These are phyloP conservation scores for Pseudogymnoascus sp. DNA, from an alignment of 2,329 filamentous ascomycete genomes.

Conservation along the genomic window DNA sequence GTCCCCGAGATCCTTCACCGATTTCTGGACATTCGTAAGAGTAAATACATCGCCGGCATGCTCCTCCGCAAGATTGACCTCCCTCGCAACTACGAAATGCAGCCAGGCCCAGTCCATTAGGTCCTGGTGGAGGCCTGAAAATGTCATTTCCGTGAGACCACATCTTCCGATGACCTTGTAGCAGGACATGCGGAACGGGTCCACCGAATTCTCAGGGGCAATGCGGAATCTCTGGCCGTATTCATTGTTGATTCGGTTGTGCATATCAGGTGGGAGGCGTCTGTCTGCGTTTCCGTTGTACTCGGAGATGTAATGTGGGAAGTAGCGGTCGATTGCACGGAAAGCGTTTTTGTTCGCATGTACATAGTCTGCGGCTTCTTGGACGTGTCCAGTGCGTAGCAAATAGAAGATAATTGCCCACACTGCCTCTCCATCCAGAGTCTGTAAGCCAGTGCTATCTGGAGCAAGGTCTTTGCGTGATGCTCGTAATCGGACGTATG, in stretches of 20 bases:
- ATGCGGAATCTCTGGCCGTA: constrained; percentile 79
- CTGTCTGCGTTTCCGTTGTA: constrained; percentile 72
- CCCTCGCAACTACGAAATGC: constrained; percentile 60
- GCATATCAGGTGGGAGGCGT: constrained; percentile 66
- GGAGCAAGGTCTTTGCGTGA: constrained; percentile 75
- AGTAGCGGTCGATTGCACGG: constrained; percentile 82
- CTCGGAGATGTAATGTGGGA: constrained; percentile 76
- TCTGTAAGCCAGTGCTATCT: constrained; percentile 72
- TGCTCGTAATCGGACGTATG: constrained; percentile 76
- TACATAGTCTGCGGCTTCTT: constrained; percentile 81
- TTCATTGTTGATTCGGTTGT: constrained; percentile 82
- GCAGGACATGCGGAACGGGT: constrained; percentile 93
- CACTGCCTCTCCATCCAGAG: constrained; percentile 71
- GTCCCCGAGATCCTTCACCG: constrained; percentile 79
- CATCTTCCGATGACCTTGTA: constrained; percentile 93
- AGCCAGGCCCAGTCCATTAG: constrained; percentile 67
- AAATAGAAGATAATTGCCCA: constrained; percentile 95
- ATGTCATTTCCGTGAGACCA: constrained; percentile 54
- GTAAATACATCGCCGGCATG: constrained; percentile 59
- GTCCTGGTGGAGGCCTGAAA: constrained; percentile 54
- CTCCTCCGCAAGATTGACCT: constrained; percentile 54
- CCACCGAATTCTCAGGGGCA: constrained; percentile 75
- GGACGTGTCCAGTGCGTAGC: constrained; percentile 72
- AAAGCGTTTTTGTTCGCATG: constrained; percentile 71
- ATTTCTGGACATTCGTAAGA: constrained; percentile 61